Conservation (phyloP, 2,329 filamentous ascomycete genomes). For the Colletotrichum chlorophyti region DNA sequence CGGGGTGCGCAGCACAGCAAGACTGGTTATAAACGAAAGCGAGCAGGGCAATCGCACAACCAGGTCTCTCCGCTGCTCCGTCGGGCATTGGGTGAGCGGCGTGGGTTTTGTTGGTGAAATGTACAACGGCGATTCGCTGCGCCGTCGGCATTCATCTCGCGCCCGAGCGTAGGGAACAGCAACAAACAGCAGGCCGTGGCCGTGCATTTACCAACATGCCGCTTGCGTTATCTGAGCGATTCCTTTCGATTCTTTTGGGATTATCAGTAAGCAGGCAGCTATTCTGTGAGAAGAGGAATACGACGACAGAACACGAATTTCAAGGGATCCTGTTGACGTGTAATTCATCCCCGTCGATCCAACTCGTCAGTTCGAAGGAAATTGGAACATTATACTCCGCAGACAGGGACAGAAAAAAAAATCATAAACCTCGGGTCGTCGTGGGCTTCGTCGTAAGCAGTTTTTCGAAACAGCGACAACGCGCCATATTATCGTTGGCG, state of each 20-base stretch:
- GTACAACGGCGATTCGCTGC: conserved; percentile 2
- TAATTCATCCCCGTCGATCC: no score
- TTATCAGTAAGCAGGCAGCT: no score
- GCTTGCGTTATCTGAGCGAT: no score
- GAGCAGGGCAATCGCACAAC: conserved; percentile 9
- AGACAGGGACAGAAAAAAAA: neutral
- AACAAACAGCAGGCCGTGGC: neutral
- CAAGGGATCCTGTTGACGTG: no score
- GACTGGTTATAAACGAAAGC: neutral
- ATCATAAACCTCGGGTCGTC: neutral
- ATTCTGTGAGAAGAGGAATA: no score
- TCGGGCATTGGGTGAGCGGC: conserved; percentile 10
- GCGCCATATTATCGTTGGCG: conserved; percentile 5
- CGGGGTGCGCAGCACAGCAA: neutral
- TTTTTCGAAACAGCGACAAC: conserved; percentile 2
- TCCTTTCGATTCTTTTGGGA: neutral
- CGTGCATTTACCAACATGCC: no score
- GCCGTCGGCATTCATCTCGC: conserved; percentile 4
- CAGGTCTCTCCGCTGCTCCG: conserved; percentile 4
- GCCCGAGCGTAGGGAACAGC: neutral
- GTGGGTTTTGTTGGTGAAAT: no score
- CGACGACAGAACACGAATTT: no score
- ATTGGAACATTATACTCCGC: no score
- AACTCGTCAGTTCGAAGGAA: no score
- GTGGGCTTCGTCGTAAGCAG: conserved; percentile 21